Conservation (phyloP, 768 basidiomycete genomes). For the Asterophora parasitica region DNA sequence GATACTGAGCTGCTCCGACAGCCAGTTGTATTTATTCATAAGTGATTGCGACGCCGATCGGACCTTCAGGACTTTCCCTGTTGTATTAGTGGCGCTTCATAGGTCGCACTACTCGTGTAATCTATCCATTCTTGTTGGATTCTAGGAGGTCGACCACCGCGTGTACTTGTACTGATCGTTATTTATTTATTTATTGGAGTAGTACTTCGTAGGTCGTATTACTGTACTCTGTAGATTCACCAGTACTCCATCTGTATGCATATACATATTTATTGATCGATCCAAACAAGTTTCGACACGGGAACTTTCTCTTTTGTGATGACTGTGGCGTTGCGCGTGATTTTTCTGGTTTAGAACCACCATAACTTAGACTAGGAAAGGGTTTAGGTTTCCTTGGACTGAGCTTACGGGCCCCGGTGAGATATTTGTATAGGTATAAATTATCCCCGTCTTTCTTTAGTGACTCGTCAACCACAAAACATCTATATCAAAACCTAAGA, state of each 20-base stretch:
- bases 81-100: background rate
- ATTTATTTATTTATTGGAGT: background rate
- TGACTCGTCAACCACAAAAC: too few species aligned
- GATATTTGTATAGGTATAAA: too few species aligned
- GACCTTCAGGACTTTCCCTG: background rate
- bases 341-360: too few species aligned
- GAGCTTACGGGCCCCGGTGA: too few species aligned
- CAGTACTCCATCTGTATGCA: background rate
- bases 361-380: too few species aligned
- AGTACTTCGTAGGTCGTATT: slow-evolving; percentile 5
- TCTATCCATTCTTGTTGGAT: background rate
- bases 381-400: too few species aligned
- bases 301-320: too few species aligned
- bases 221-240: background rate
- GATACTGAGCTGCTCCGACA: background rate
- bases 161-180: background rate
- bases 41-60: background rate
- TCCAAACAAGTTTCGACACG: too few species aligned
- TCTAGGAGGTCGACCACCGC: background rate
- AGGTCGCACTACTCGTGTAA: background rate
- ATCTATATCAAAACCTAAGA: too few species aligned
- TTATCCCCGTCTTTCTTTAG: too few species aligned
- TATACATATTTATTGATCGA: background rate
- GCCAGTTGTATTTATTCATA: background rate
- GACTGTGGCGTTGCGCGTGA: too few species aligned